Evolutionary conservation across 352 stramenopile genomes (phyloP), one percentile per base, ranked within the genome.

Genomic region (Phytophthora pseudosyringae): DNA sequence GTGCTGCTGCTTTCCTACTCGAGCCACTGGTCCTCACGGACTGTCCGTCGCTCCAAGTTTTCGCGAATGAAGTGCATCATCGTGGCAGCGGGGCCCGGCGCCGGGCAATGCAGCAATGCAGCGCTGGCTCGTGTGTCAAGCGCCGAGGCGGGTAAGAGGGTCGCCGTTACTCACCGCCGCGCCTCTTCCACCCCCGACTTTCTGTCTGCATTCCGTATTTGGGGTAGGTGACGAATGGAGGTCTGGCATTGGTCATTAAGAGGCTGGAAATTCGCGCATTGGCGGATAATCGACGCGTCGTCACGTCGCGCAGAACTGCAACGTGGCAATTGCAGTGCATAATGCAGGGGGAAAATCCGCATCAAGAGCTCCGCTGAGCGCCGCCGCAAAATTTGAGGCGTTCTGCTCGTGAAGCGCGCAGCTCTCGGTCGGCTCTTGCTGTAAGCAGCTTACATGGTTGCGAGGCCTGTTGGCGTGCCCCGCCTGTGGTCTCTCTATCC

Each of bases 171-270:
- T 55, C 15, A 59, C 32, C 25, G 46, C 3, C 39, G 26, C 39
- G 63, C 57, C 63, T 73, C 26, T 75, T 72, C 66, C 66, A 66
- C 49, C 41, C 56, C 43, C 43, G 32, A 12, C 47, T 51, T 71
- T 61, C 33, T 52, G 45, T 33, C 21, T 35, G 16, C n/a, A 28
- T 49, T 72, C 64, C 51, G 46, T 56, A 64, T 55, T 59, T 60
- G 59, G 25, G 40, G 1, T 60, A 50, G 62, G 60, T 18, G 0
- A 31, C 0, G 18, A 26, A 11, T 33, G 18, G 2, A 3, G 9
- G 12, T 12, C 7, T 8, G 1, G 6, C 12, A 69, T 63, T 64
- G 46, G 46, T 29, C 29, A 62, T 40, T 59, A 49, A 49, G 4
- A 2, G 1, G 5, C 3, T 5, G 1, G 4, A 60, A 54, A 36